Evolutionary conservation across 768 basidiomycete species (phyloP).

Genomic region (Kwoniella europaea): DNA sequence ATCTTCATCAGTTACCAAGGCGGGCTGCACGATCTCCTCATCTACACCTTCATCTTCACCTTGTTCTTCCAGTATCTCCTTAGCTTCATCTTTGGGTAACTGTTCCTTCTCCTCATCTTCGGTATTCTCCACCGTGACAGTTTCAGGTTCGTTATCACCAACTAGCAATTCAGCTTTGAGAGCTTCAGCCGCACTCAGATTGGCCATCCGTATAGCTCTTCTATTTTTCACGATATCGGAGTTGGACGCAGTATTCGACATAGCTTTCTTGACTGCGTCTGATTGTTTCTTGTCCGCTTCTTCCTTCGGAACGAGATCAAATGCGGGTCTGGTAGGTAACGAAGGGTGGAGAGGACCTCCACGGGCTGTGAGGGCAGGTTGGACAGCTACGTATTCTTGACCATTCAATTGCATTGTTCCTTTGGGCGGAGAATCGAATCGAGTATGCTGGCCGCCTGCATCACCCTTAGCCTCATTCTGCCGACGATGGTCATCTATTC

Average conservation of each 20-base stretch:
- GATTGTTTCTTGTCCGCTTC: slow-evolving; percentile 27
- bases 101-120: slow-evolving; percentile 39
- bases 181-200: slow-evolving; percentile 92
- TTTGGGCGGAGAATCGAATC: slow-evolving; percentile 30
- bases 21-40: slow-evolving; percentile 23
- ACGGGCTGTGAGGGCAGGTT: slow-evolving; percentile 39
- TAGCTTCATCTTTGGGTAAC: slow-evolving; percentile 29
- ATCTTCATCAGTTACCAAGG: slow-evolving; percentile 26
- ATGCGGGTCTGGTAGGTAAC: slow-evolving; percentile 69
- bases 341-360: slow-evolving; percentile 62
- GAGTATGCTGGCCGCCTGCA: slow-evolving; percentile 7
- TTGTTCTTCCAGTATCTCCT: slow-evolving; percentile 35
- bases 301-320: slow-evolving; percentile 52
- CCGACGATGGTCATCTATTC: slow-evolving; percentile 64
- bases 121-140: slow-evolving; percentile 23
- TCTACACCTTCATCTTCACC: slow-evolving; percentile 44
- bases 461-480: slow-evolving; percentile 56
- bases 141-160: slow-evolving; percentile 19
- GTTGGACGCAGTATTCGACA: slow-evolving; percentile 74
- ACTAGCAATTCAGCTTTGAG: slow-evolving; percentile 83
- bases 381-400: slow-evolving; percentile 55
- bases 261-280: slow-evolving; percentile 45
- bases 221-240: slow-evolving; percentile 84
- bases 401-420: slow-evolving; percentile 52
- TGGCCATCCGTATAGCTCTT: slow-evolving; percentile 88